phyloP scores from a whole-genome alignment of 345 rosid species.

The Sonneratia alba region DNA sequence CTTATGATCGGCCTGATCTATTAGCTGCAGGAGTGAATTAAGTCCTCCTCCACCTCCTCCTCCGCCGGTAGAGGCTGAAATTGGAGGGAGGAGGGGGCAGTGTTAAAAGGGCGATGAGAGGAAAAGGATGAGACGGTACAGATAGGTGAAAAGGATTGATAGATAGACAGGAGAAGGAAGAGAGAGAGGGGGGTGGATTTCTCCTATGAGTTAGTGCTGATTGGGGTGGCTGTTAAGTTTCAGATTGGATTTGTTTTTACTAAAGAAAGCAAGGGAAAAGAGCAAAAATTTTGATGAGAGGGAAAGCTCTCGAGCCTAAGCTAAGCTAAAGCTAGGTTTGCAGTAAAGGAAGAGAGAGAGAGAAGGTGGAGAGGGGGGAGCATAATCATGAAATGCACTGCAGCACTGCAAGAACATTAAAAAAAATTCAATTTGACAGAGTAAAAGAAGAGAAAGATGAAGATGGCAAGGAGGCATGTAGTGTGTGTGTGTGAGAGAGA shows the following conservation, averaged over 20 bases:
- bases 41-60: conserved; percentile 13
- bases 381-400: conserved; percentile 9
- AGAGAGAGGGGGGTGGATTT: conserved; percentile 18
- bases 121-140: not conserved
- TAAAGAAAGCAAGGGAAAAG: not conserved
- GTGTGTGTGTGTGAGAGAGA: conserved; percentile 17
- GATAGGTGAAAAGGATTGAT: conserved; percentile 11
- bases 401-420: not conserved
- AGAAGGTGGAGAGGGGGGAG: not conserved
- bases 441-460: not conserved
- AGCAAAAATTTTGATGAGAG: conserved; percentile 5
- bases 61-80: conserved; percentile 10
- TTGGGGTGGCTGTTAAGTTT: conserved; percentile 2
- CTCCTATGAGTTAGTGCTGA: conserved; percentile 38
- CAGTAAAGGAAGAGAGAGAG: conserved; percentile 3
- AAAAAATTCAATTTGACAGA: not conserved
- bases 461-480: conserved; percentile 10
- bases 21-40: not conserved
- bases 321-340: not conserved
- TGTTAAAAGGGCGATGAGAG: conserved; percentile 5
- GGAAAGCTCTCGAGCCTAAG: not conserved
- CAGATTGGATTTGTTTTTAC: conserved; percentile 14
- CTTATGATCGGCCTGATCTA: no score
- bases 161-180: conserved; percentile 13
- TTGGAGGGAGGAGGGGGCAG: conserved; percentile 3